Percentiles rank a stretch among this genome's conserved stretches.
phyloP scores from a whole-genome alignment of 805 yeast genomes.

The Barnettozyma sucrosica region DNA sequence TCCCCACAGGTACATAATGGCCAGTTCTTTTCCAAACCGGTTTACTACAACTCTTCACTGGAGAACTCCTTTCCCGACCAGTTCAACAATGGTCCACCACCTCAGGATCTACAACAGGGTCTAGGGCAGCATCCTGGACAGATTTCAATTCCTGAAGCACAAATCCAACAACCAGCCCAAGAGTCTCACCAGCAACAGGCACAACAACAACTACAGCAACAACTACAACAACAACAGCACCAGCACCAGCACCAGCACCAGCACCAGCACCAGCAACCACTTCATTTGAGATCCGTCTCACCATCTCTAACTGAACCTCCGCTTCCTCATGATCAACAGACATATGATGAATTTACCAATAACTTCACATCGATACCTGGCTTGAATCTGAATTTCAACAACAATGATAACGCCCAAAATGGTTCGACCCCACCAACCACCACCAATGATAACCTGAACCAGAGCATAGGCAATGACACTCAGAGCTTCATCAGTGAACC shows the following conservation, averaged over 20 bases:
- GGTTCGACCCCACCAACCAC: not conserved
- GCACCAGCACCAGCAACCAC: conserved; percentile 3
- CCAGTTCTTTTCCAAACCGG: conserved; percentile 16
- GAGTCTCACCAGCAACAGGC: not conserved
- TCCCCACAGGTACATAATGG: conserved; percentile 18
- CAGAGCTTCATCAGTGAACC: conserved; percentile 5
- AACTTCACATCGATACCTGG: conserved; percentile 20
- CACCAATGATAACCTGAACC: conserved; percentile 7
- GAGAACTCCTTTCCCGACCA: conserved; percentile 20
- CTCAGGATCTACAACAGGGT: conserved; percentile 1
- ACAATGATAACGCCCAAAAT: not conserved
- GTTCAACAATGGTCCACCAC: conserved; percentile 6
- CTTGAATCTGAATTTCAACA: conserved; percentile 15
- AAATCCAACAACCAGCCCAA: not conserved
- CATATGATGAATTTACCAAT: conserved; percentile 15
- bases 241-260: conserved; percentile 4
- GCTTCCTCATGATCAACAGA: conserved; percentile 5
- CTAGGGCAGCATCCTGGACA: not conserved
- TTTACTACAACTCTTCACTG: conserved; percentile 14
- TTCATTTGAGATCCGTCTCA: not conserved
- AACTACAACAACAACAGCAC: conserved; percentile 4
- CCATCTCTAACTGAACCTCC: not conserved
- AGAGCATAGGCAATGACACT: conserved; percentile 3
- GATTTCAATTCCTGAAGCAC: not conserved
- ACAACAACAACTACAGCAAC: too few relatives aligned